These are phyloP conservation scores for Scleroderma citrinum DNA, from an alignment of 768 basidiomycete species.

Conservation along the genomic window DNA sequence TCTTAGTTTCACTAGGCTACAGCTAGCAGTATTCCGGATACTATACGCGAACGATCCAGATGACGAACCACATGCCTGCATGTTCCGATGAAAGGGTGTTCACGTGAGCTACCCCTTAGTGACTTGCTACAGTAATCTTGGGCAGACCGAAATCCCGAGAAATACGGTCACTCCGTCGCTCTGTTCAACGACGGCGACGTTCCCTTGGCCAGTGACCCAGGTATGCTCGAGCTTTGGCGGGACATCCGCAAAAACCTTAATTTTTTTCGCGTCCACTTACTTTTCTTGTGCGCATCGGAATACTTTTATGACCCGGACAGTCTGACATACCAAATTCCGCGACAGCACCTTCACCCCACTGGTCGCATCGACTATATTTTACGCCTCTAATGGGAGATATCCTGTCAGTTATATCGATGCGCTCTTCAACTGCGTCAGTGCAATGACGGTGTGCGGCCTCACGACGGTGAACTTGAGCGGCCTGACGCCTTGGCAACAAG, in stretches of 20 bases:
- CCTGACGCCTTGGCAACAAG: slow-evolving; percentile 67
- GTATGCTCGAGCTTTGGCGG: slow-evolving; percentile 12
- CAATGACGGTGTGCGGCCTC: slow-evolving; percentile 76
- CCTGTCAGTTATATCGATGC: slow-evolving; percentile 72
- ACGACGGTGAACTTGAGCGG: slow-evolving; percentile 62
- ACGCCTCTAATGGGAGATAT: slow-evolving; percentile 70
- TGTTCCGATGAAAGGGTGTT: too few species aligned
- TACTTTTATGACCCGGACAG: slow-evolving; percentile 1
- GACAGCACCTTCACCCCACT: slow-evolving; percentile 71
- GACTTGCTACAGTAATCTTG: too few species aligned
- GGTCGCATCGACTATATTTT: slow-evolving; percentile 74
- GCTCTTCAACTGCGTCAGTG: slow-evolving; percentile 71
- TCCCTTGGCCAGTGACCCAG: not conserved
- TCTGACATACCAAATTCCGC: not conserved
- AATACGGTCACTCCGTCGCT: too few species aligned
- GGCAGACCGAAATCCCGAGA: too few species aligned
- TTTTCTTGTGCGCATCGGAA: slow-evolving; percentile 46
- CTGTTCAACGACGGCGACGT: not conserved
- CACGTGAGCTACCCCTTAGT: too few species aligned
- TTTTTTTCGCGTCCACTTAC: slow-evolving; percentile 58
- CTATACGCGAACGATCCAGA: slow-evolving; percentile 16
- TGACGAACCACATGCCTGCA: slow-evolving; percentile 6
- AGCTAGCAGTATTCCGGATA: slow-evolving; percentile 19
- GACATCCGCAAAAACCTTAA: slow-evolving; percentile 47
- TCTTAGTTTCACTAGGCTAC: slow-evolving; percentile 17